phyloP scores from a whole-genome alignment of 2,329 filamentous ascomycete genomes.

The Penicillium sp. region DNA sequence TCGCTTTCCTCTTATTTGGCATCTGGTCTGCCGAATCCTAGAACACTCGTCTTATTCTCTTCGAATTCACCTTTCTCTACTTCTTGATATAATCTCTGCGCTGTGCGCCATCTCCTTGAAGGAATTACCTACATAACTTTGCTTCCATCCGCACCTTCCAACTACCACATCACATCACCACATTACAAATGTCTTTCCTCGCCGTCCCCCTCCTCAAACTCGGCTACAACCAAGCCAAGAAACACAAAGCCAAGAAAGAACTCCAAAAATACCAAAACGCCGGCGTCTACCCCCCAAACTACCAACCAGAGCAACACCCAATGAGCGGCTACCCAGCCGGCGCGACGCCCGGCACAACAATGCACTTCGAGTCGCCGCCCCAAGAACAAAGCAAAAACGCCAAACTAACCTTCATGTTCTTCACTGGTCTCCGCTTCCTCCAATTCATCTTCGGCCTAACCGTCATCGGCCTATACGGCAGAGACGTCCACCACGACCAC shows the following conservation, averaged over 20 bases:
- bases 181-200: slow-evolving; percentile 30
- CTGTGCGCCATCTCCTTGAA: slow-evolving; percentile 3
- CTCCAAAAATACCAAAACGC: slow-evolving; percentile 17
- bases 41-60: neutral
- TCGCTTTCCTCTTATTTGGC: slow-evolving; percentile 4
- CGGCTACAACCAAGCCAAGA: slow-evolving; percentile 32
- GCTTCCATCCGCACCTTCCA: neutral
- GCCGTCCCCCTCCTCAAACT: slow-evolving; percentile 30
- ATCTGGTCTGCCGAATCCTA: slow-evolving; percentile 20
- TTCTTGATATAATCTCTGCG: slow-evolving; percentile 4
- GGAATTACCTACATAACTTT: neutral
- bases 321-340: slow-evolving; percentile 22
- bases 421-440: slow-evolving; percentile 62
- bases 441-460: slow-evolving; percentile 75
- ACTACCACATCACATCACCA: neutral
- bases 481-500: slow-evolving; percentile 56
- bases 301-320: slow-evolving; percentile 20
- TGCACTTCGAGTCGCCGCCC: slow-evolving; percentile 12
- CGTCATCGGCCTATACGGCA: slow-evolving; percentile 75
- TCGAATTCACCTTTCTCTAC: neutral
- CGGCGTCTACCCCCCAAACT: slow-evolving; percentile 18
- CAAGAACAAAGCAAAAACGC: slow-evolving; percentile 15
- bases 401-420: slow-evolving; percentile 19
- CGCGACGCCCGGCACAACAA: slow-evolving; percentile 20
- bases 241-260: slow-evolving; percentile 31